Percentiles rank a stretch among this genome's conserved stretches.
These are phyloP conservation scores for Sclerotinia spermophila DNA, from an alignment of 2,329 filamentous ascomycete species.

Conservation along the genomic window DNA sequence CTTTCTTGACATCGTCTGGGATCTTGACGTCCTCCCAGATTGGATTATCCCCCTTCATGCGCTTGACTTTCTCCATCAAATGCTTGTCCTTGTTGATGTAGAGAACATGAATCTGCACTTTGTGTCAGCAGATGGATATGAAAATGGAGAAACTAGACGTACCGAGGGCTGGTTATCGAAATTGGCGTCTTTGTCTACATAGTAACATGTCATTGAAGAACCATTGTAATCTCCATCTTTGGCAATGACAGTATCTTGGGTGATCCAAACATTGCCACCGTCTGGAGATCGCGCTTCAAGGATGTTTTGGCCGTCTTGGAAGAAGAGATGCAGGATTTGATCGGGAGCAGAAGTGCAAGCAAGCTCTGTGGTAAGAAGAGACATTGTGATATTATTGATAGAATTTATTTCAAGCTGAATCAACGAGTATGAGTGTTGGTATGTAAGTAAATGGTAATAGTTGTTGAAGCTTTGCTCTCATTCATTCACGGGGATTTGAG, in stretches of 20 bases:
- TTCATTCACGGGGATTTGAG: neutral
- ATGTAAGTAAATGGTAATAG: neutral
- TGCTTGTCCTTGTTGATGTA: conserved; percentile 2
- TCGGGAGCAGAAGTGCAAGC: conserved; percentile 1
- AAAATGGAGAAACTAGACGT: neutral
- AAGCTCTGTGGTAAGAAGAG: conserved; percentile 10
- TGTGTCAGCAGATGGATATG: neutral
- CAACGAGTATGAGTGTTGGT: neutral
- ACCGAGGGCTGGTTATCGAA: conserved; percentile 4
- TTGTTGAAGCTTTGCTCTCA: neutral
- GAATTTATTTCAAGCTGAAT: neutral
- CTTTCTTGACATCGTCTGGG: conserved; percentile 7
- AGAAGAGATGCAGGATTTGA: conserved; percentile 10
- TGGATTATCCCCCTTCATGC: conserved; percentile 8
- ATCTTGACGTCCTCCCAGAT: conserved; percentile 8
- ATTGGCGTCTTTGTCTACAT: conserved; percentile 14
- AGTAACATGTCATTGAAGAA: conserved; percentile 13
- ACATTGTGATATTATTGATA: conserved; percentile 3
- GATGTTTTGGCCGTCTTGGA: conserved; percentile 4
- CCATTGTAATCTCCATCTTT: neutral
- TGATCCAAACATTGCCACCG: conserved; percentile 1
- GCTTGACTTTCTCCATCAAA: conserved; percentile 9
- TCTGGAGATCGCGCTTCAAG: conserved; percentile 14
- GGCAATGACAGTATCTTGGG: conserved; percentile 14
- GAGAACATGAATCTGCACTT: conserved; percentile 12